Conservation (phyloP, 2,329 filamentous ascomycete genomes). For the Microascus cirrosus region DNA sequence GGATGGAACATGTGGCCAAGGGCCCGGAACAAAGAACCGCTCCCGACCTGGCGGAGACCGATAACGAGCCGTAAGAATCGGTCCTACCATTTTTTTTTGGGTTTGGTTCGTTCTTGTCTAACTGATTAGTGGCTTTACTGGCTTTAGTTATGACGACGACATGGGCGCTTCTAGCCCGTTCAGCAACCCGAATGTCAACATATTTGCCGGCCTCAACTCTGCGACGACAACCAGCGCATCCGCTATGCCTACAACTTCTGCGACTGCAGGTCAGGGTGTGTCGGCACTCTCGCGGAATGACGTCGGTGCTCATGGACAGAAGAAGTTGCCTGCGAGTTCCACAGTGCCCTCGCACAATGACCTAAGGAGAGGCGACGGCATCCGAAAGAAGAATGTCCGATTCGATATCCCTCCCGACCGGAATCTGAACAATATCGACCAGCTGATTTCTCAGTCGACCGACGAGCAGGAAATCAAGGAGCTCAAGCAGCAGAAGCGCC, state of each 20-base stretch:
- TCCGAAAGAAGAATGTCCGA: slow-evolving; percentile 97
- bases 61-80: no score
- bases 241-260: not conserved
- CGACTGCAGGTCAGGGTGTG: slow-evolving; percentile 1
- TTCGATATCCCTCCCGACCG: slow-evolving; percentile 94
- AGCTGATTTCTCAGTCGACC: slow-evolving; percentile 76
- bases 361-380: slow-evolving; percentile 69
- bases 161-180: slow-evolving; percentile 45
- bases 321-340: slow-evolving; percentile 57
- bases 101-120: no score
- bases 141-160: no score
- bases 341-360: slow-evolving; percentile 62
- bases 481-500: slow-evolving; percentile 93
- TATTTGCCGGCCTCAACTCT: slow-evolving; percentile 39
- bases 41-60: no score
- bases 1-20: no score
- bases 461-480: slow-evolving; percentile 95
- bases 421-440: slow-evolving; percentile 89
- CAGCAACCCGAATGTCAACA: slow-evolving; percentile 36
- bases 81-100: no score
- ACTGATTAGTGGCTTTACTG: no score
- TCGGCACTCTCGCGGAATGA: slow-evolving; percentile 28
- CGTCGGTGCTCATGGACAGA: slow-evolving; percentile 42
- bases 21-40: no score
- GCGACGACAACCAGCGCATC: slow-evolving; percentile 16